Conservation (phyloP, 179 eudicot species). For the Silene vulgaris region DNA sequence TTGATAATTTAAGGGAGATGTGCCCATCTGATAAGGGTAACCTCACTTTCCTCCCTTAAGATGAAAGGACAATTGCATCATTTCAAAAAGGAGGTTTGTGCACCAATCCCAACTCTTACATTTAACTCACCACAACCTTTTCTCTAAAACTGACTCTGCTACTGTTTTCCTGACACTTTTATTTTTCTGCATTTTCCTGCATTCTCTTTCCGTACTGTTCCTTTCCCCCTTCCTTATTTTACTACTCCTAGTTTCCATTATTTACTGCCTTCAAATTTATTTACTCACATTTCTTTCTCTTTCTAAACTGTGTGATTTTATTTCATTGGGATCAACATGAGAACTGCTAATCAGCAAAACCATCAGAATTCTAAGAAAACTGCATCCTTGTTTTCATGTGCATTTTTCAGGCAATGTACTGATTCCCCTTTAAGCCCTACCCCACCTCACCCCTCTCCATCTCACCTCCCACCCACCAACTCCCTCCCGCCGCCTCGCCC, state of each 20-base stretch:
- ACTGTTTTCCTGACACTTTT: not conserved
- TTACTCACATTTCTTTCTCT: slow-evolving; percentile 6
- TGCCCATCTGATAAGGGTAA: slow-evolving; percentile 5
- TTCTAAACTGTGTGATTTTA: not conserved
- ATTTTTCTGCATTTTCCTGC: not conserved
- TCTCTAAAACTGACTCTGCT: slow-evolving; percentile 1
- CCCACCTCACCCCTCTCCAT: slow-evolving; percentile 37
- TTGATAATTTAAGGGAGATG: slow-evolving; percentile 11
- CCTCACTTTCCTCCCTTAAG: slow-evolving; percentile 11
- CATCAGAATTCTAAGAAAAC: slow-evolving; percentile 53
- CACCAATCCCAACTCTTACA: slow-evolving; percentile 31
- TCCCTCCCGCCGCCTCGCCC: slow-evolving; percentile 31
- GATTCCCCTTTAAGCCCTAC: slow-evolving; percentile 69
- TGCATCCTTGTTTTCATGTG: slow-evolving; percentile 65
- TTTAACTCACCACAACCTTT: not conserved
- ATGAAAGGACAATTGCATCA: not conserved
- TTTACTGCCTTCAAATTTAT: slow-evolving; percentile 8
- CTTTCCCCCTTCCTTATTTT: not conserved
- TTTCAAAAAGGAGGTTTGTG: not conserved
- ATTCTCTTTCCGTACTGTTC: slow-evolving; percentile 3
- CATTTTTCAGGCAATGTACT: slow-evolving; percentile 78
- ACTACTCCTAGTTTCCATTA: not conserved
- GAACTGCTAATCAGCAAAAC: slow-evolving; percentile 41
- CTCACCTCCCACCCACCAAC: slow-evolving; percentile 26
- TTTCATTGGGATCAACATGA: slow-evolving; percentile 33